Conservation (phyloP, 2,329 filamentous ascomycete species). For the Coleophoma eucalyptorum region DNA sequence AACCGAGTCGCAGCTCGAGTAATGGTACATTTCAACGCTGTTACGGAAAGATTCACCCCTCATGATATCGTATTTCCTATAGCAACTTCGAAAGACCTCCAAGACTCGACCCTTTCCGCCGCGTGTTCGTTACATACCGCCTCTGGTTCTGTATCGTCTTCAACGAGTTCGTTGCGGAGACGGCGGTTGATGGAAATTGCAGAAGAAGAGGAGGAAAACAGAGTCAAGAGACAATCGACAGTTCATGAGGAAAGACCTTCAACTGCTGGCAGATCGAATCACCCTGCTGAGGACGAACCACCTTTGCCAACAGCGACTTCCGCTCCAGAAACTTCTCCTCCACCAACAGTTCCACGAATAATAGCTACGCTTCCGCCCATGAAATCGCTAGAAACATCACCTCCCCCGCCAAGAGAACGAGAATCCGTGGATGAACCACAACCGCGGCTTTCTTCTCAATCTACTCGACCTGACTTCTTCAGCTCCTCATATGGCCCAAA, state of each 20-base stretch:
- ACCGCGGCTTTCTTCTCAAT: conserved; percentile 40
- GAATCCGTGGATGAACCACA: conserved; percentile 13
- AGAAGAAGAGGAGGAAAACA: conserved; percentile 71
- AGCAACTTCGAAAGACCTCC: conserved; percentile 70
- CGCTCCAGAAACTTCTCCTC: conserved; percentile 3
- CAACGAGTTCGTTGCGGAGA: conserved; percentile 72
- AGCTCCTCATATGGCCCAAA: conserved; percentile 43
- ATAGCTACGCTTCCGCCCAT: conserved; percentile 9
- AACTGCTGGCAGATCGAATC: conserved; percentile 18
- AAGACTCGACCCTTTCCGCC: conserved; percentile 81
- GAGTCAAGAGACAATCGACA: conserved; percentile 56
- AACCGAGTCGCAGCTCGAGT: conserved; percentile 63
- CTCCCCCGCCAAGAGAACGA: conserved; percentile 24
- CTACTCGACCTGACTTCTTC: conserved; percentile 46
- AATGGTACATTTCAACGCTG: conserved; percentile 64
- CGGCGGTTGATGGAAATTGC: conserved; percentile 85
- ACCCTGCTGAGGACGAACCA: conserved; percentile 9
- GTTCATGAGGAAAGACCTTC: conserved; percentile 39
- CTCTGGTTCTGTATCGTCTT: conserved; percentile 80
- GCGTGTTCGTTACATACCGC: conserved; percentile 88
- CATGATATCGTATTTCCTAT: conserved; percentile 85
- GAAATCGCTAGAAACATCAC: conserved; percentile 19
- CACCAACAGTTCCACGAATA: conserved; percentile 8
- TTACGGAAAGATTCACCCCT: conserved; percentile 72
- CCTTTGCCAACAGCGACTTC: conserved; percentile 5